Evolutionary conservation across 2,329 filamentous ascomycete species (phyloP).

Genomic region (Neonectria coccinea): DNA sequence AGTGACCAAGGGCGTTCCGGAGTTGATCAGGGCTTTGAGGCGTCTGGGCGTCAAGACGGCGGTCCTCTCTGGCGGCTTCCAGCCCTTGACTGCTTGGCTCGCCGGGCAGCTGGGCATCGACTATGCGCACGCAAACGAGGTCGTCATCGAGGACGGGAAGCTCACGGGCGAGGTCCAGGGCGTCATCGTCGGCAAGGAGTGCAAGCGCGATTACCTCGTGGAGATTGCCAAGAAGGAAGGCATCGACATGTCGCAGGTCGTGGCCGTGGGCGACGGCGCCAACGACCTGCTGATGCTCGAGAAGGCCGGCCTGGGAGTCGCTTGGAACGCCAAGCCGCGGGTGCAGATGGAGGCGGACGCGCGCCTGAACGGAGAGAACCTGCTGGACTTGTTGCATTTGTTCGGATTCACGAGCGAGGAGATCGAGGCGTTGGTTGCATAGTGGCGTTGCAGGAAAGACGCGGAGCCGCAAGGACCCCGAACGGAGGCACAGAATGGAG

Average conservation of each 20-base stretch:
- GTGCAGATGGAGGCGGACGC: slow-evolving; percentile 83
- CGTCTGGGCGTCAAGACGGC: slow-evolving; percentile 86
- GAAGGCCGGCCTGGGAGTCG: slow-evolving; percentile 79
- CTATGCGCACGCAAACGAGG: slow-evolving; percentile 89
- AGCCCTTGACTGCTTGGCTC: slow-evolving; percentile 88
- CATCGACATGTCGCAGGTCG: slow-evolving; percentile 72
- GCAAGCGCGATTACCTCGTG: slow-evolving; percentile 77
- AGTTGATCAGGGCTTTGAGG: slow-evolving; percentile 80
- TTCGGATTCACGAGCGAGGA: slow-evolving; percentile 79
- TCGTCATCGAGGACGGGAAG: slow-evolving; percentile 70
- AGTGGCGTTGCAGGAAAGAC: slow-evolving; percentile 21
- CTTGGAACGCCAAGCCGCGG: slow-evolving; percentile 85
- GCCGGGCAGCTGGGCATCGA: slow-evolving; percentile 84
- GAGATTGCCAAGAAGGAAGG: slow-evolving; percentile 77
- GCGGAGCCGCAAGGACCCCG: slow-evolving; percentile 26
- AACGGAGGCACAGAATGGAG: slow-evolving; percentile 17
- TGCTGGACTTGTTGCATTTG: slow-evolving; percentile 79
- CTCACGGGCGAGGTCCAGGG: slow-evolving; percentile 80
- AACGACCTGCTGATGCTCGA: slow-evolving; percentile 87
- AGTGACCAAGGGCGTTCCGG: slow-evolving; percentile 82
- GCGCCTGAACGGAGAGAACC: slow-evolving; percentile 75
- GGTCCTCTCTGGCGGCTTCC: slow-evolving; percentile 92
- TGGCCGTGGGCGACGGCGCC: slow-evolving; percentile 84
- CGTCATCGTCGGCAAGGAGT: slow-evolving; percentile 79
- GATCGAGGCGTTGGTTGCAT: slow-evolving; percentile 46